phyloP scores from a whole-genome alignment of 1,284 basidiomycete genomes.

The Puccinia coronata region DNA sequence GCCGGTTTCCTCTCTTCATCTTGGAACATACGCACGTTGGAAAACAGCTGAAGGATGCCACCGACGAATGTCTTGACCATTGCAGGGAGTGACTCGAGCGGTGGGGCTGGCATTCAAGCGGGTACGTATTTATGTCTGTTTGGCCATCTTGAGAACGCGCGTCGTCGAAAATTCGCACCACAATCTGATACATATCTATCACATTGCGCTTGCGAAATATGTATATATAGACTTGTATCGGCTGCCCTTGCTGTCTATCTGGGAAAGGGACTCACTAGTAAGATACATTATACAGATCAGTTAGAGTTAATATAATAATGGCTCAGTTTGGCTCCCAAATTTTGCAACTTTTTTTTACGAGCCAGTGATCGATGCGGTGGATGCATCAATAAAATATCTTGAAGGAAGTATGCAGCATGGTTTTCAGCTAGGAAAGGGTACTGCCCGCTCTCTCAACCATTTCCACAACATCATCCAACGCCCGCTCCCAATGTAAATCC shows the following conservation, averaged over 20 bases:
- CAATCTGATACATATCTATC: too few species aligned
- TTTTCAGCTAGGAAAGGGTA: constrained; percentile 70
- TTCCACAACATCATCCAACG: constrained; percentile 67
- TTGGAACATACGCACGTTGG: too few species aligned
- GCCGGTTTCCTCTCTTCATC: too few species aligned
- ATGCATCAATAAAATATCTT: constrained; percentile 70
- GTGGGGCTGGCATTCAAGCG: constrained; percentile 87
- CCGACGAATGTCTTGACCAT: constrained; percentile 69
- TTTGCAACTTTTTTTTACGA: neutral
- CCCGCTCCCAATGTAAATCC: constrained; percentile 65
- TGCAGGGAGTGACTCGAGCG: constrained; percentile 81
- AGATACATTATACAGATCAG: constrained; percentile 53
- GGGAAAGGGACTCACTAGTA: constrained; percentile 64
- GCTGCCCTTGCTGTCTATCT: constrained; percentile 76
- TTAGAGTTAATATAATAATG: neutral
- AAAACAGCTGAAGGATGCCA: too few species aligned
- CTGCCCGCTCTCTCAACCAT: constrained; percentile 88
- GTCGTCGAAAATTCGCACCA: too few species aligned
- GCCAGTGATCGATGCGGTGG: constrained; percentile 67
- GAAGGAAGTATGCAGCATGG: constrained; percentile 75
- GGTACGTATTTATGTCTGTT: too few species aligned
- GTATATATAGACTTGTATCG: constrained; percentile 78
- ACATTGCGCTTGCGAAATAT: too few species aligned
- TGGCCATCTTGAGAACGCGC: too few species aligned
- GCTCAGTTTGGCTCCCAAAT: neutral